A percentile compares a stretch with the other conserved stretches of the same genome.
Evolutionary conservation across 1,284 basidiomycete genomes (phyloP).

Genomic region (Moniliophthora roreri): DNA sequence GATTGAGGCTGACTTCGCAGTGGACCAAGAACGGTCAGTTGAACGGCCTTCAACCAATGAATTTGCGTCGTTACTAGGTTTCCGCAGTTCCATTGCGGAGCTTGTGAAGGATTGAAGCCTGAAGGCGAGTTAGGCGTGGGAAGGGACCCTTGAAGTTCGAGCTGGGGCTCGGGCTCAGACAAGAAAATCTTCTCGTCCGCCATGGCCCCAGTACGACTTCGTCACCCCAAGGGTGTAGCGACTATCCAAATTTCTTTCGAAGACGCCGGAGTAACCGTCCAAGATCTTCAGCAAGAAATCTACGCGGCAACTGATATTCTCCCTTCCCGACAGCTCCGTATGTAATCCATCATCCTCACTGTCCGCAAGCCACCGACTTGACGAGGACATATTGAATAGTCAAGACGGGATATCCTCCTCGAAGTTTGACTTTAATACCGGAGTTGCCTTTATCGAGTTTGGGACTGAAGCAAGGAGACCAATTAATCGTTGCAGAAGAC

Average conservation of each 20-base stretch:
- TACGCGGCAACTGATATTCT: conserved; percentile 66
- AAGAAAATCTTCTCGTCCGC: neutral
- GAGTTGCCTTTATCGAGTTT: conserved; percentile 74
- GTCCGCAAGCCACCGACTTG: conserved; percentile 10
- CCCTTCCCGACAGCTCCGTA: conserved; percentile 76
- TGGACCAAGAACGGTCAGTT: no score
- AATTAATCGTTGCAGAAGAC: conserved; percentile 63
- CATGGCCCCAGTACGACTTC: conserved; percentile 71
- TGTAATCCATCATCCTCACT: conserved; percentile 31
- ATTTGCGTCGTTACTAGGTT: no score
- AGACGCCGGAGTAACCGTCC: conserved; percentile 59
- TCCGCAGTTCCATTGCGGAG: no score
- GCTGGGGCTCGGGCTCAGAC: neutral
- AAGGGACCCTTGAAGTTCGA: conserved; percentile 3
- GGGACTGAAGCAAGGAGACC: conserved; percentile 76
- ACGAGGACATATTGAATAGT: conserved; percentile 47
- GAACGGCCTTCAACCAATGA: no score
- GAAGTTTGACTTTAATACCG: conserved; percentile 65
- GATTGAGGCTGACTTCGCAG: no score
- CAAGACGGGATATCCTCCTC: conserved; percentile 84
- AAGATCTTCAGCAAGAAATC: conserved; percentile 74
- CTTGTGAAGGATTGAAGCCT: no score
- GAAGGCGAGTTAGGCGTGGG: no score
- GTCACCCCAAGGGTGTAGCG: conserved; percentile 80
- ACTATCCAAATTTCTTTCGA: conserved; percentile 68